Conservation (phyloP, 768 basidiomycete species). For the Amanita rimosa region DNA sequence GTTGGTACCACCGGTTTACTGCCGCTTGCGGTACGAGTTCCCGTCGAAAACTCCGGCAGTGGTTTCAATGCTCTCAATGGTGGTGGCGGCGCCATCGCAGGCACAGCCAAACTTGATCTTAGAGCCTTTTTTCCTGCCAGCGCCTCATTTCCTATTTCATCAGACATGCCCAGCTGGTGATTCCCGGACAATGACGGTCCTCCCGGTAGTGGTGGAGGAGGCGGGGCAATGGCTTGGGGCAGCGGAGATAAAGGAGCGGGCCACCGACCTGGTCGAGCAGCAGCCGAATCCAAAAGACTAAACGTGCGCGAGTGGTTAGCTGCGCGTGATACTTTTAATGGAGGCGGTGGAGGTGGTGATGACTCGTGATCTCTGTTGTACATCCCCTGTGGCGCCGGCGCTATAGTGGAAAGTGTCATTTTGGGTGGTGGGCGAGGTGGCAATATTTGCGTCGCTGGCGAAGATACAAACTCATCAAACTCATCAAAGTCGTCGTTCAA, state of each 20-base stretch:
- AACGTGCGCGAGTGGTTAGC: conserved; percentile 46
- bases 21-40: neutral
- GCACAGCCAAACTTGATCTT: neutral
- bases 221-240: conserved; percentile 27
- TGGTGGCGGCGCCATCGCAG: neutral
- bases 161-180: neutral
- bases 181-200: neutral
- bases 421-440: conserved; percentile 28
- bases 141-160: neutral
- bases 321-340: conserved; percentile 22
- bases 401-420: conserved; percentile 5
- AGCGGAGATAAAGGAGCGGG: conserved; percentile 36
- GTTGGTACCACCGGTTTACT: neutral
- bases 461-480: conserved; percentile 35
- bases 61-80: conserved; percentile 1
- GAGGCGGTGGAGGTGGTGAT: conserved; percentile 8
- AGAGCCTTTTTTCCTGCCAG: neutral
- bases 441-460: conserved; percentile 22
- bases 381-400: neutral
- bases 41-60: neutral
- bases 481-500: conserved; percentile 29
- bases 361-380: conserved; percentile 7
- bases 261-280: conserved; percentile 36
- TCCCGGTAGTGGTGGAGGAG: conserved; percentile 10
- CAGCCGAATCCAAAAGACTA: conserved; percentile 46